phyloP scores from a whole-genome alignment of 441 rosid genomes.

The Pelargonium cotyledonis region DNA sequence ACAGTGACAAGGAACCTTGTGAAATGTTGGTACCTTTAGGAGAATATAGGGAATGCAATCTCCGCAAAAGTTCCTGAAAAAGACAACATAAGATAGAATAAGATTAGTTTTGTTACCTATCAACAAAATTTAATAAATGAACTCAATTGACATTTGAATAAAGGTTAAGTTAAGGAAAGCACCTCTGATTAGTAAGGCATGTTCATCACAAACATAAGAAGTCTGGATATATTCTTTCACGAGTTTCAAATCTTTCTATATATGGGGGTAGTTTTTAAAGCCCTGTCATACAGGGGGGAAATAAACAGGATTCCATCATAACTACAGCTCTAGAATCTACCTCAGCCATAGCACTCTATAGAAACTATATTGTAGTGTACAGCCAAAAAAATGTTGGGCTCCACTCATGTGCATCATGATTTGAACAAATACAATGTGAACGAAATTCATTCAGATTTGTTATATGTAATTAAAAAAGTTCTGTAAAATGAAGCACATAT shows the following conservation, averaged over 20 bases:
- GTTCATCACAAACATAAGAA: background rate
- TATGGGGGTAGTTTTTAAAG: background rate
- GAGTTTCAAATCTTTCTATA: background rate
- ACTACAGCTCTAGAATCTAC: background rate
- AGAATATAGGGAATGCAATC: slow-evolving; percentile 52
- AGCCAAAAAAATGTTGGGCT: no score
- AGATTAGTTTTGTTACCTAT: background rate
- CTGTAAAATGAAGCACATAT: background rate
- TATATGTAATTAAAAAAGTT: background rate
- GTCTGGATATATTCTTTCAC: background rate
- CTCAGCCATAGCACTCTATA: background rate
- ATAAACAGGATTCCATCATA: background rate
- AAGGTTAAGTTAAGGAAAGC: background rate
- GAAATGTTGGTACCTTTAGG: slow-evolving; percentile 32
- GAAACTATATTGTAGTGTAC: no score
- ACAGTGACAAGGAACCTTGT: slow-evolving; percentile 20
- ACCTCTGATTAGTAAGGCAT: background rate
- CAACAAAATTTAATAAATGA: background rate
- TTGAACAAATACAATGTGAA: background rate
- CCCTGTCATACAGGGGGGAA: background rate
- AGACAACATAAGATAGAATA: background rate
- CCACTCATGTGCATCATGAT: background rate
- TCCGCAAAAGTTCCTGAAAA: slow-evolving; percentile 61
- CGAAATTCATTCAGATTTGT: background rate
- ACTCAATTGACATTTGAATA: background rate